These are phyloP conservation scores for Sarcodon sp. DNA, from an alignment of 768 basidiomycete species.

Conservation along the genomic window DNA sequence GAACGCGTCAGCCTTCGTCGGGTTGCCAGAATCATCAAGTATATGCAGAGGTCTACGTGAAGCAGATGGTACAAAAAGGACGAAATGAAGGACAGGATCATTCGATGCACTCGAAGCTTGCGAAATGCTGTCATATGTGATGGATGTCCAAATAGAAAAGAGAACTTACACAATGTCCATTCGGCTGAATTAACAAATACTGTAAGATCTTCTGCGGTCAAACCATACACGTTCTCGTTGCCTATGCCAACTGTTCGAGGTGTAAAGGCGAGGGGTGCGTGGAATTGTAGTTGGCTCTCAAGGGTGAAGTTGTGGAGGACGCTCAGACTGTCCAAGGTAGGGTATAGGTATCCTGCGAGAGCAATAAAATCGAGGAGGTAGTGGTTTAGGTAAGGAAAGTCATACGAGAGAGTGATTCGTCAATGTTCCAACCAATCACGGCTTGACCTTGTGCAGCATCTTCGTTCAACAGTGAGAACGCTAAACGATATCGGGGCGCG, in stretches of 20 bases:
- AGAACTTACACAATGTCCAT: slow-evolving; percentile 74
- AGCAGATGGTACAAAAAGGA: slow-evolving; percentile 75
- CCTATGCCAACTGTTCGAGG: slow-evolving; percentile 26
- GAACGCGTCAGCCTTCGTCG: slow-evolving; percentile 53
- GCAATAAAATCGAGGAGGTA: slow-evolving; percentile 2
- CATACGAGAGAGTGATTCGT: slow-evolving; percentile 50
- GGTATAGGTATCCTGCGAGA: slow-evolving; percentile 51
- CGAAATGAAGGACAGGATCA: slow-evolving; percentile 88
- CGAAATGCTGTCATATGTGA: slow-evolving; percentile 2
- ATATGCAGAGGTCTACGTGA: slow-evolving; percentile 61
- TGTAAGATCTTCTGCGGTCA: slow-evolving; percentile 75
- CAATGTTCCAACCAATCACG: slow-evolving; percentile 63
- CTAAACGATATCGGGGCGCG: slow-evolving; percentile 68
- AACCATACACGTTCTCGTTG: slow-evolving; percentile 31
- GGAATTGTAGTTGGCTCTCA: slow-evolving; percentile 89
- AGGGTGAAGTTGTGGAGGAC: slow-evolving; percentile 82
- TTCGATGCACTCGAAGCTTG: slow-evolving; percentile 86
- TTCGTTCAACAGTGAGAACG: slow-evolving; percentile 91
- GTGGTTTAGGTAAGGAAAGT: slow-evolving; percentile 3
- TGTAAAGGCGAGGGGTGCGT: slow-evolving; percentile 79
- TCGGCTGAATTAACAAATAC: slow-evolving; percentile 94
- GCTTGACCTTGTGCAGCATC: slow-evolving; percentile 57
- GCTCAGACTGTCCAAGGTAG: slow-evolving; percentile 45
- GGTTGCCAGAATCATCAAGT: slow-evolving; percentile 36
- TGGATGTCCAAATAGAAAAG: not conserved